Conservation (phyloP, 2,329 filamentous ascomycete species). For the Fusarium sp. region DNA sequence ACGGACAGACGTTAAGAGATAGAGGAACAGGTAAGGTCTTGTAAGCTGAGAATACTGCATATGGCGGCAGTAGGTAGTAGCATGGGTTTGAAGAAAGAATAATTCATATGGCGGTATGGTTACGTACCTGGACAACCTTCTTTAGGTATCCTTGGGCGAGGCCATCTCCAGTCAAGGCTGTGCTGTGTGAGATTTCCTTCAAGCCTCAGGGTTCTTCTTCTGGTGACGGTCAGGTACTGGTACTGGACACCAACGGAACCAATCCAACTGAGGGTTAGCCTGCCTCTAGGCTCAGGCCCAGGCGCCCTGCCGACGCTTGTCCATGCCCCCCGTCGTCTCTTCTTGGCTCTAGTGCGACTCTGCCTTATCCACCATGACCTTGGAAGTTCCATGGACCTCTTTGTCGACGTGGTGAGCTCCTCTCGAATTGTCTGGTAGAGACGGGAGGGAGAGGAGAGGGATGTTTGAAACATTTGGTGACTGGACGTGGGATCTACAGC, state of each 20-base stretch:
- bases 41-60: constrained; percentile 6
- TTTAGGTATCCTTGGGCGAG: not conserved
- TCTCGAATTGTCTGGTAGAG: constrained; percentile 4
- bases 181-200: constrained; percentile 13
- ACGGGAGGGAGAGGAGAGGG: not conserved
- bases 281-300: constrained; percentile 37
- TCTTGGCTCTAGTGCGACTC: constrained; percentile 32
- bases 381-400: constrained; percentile 28
- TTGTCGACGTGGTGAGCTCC: constrained; percentile 24
- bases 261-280: constrained; percentile 29
- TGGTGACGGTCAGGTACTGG: constrained; percentile 14
- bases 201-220: constrained; percentile 8
- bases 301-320: constrained; percentile 38
- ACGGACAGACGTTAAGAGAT: not conserved
- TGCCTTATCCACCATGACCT: constrained; percentile 30
- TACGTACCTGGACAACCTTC: constrained; percentile 13
- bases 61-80: not conserved
- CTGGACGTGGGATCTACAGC: constrained; percentile 6
- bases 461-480: constrained; percentile 21
- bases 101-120: constrained; percentile 31
- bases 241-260: not conserved
- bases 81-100: constrained; percentile 1
- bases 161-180: constrained; percentile 7
- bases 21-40: not conserved
- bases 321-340: constrained; percentile 34